A percentile compares a stretch with the other conserved stretches of the same genome.
Evolutionary conservation across 2,329 filamentous ascomycete genomes (phyloP).

Genomic region (Cladophialophora bantiana): DNA sequence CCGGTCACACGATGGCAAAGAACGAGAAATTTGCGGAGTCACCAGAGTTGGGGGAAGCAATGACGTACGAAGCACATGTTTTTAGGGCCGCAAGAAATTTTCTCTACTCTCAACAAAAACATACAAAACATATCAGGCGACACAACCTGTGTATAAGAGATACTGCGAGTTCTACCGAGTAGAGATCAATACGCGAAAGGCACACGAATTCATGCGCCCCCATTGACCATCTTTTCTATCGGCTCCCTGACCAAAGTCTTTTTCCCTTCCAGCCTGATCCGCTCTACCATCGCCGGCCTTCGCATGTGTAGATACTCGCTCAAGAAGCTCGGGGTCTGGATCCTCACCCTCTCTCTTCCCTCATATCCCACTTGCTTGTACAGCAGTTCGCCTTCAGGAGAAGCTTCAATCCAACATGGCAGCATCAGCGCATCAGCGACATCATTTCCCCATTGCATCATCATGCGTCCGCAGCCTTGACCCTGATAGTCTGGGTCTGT

Average conservation of each 20-base stretch:
- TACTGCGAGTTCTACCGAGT: background rate
- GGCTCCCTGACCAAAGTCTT: conserved; percentile 24
- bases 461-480: conserved; percentile 46
- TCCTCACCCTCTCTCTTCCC: conserved; percentile 25
- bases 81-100: background rate
- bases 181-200: background rate
- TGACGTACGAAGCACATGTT: conserved; percentile 12
- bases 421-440: conserved; percentile 46
- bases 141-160: background rate
- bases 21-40: conserved; percentile 16
- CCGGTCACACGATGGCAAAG: conserved; percentile 12
- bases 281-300: conserved; percentile 21
- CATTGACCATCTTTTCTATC: background rate
- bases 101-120: background rate
- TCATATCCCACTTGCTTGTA: conserved; percentile 45
- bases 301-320: conserved; percentile 32
- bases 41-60: background rate
- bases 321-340: conserved; percentile 27
- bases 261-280: conserved; percentile 24
- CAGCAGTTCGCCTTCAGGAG: conserved; percentile 46
- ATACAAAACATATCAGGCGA: background rate
- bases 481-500: conserved; percentile 45
- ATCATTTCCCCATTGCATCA: conserved; percentile 46
- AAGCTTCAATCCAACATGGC: conserved; percentile 50
- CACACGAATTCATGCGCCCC: background rate